Evolutionary conservation across 2,329 filamentous ascomycete genomes (phyloP).

Genomic region (Purpureocillium takamizusanense): DNA sequence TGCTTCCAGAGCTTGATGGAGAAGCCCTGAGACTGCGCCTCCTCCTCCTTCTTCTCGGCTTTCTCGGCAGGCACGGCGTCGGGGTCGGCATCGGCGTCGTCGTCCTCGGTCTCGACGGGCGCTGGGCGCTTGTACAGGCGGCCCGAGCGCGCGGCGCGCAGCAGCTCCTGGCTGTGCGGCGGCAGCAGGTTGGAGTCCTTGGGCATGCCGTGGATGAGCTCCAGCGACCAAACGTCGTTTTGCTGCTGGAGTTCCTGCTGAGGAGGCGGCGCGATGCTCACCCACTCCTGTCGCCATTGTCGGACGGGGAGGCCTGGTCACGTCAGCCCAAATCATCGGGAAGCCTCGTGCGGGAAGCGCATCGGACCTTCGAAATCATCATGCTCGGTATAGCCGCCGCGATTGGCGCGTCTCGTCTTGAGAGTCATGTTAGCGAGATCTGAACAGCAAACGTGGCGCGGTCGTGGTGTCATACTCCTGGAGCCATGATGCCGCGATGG

Average conservation of each 20-base stretch:
- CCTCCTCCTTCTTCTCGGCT: constrained; percentile 54
- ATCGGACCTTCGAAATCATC: constrained; percentile 49
- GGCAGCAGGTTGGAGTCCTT: constrained; percentile 73
- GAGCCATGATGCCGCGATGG: constrained; percentile 23
- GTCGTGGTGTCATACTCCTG: constrained; percentile 21
- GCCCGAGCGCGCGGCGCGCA: constrained; percentile 72
- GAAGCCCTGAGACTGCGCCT: constrained; percentile 44
- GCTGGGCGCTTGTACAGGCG: constrained; percentile 64
- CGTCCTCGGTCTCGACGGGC: constrained; percentile 26
- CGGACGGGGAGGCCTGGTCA: constrained; percentile 70
- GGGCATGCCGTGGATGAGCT: constrained; percentile 73
- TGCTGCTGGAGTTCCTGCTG: constrained; percentile 54
- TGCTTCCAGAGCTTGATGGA: constrained; percentile 54
- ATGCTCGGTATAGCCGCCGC: constrained; percentile 47
- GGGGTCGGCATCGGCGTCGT: constrained; percentile 49
- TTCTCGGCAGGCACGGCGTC: constrained; percentile 40
- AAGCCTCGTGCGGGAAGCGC: too few relatives aligned
- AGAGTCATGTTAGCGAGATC: constrained; percentile 9
- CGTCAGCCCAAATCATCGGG: too few relatives aligned
- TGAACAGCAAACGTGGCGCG: not conserved
- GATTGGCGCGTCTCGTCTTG: constrained; percentile 48
- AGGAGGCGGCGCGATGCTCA: constrained; percentile 58
- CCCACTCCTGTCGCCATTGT: constrained; percentile 72
- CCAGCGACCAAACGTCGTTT: constrained; percentile 62
- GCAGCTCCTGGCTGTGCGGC: constrained; percentile 70